Conservation (phyloP, 1,284 basidiomycete genomes). For the Agaricales sp. region DNA sequence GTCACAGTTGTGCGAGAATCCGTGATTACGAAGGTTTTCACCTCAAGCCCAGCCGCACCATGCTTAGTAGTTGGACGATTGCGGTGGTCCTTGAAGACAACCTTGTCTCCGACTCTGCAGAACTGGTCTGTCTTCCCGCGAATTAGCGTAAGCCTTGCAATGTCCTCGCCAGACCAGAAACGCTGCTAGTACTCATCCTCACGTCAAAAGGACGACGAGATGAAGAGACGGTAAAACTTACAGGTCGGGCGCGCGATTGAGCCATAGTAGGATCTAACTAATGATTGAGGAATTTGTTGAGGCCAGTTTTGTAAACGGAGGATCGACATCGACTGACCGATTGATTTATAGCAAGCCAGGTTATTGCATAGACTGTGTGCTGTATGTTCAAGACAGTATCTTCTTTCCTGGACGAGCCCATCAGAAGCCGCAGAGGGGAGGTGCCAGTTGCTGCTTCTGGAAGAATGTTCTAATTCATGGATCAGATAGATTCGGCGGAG, state of each 20-base stretch:
- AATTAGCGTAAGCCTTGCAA: slow-evolving; percentile 58
- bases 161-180: slow-evolving; percentile 65
- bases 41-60: slow-evolving; percentile 37
- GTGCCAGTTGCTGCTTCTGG: slow-evolving; percentile 24
- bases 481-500: slow-evolving; percentile 6
- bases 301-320: slow-evolving; percentile 9
- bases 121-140: slow-evolving; percentile 51
- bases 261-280: slow-evolving; percentile 53
- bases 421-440: background rate
- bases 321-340: slow-evolving; percentile 36
- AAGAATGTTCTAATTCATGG: slow-evolving; percentile 46
- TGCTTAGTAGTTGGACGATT: slow-evolving; percentile 45
- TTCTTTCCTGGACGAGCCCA: slow-evolving; percentile 25
- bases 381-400: slow-evolving; percentile 68
- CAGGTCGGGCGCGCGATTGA: slow-evolving; percentile 49
- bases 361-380: slow-evolving; percentile 72
- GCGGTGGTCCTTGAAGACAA: slow-evolving; percentile 37
- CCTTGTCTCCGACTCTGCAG: slow-evolving; percentile 60
- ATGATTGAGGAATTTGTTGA: too few species aligned
- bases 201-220: too few species aligned
- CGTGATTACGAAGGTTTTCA: slow-evolving; percentile 53
- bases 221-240: background rate
- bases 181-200: slow-evolving; percentile 25
- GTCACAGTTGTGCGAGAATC: slow-evolving; percentile 62
- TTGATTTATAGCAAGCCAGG: slow-evolving; percentile 88